phyloP scores from a whole-genome alignment of 2,329 filamentous ascomycete genomes.

The Pseudogymnoascus sp. region DNA sequence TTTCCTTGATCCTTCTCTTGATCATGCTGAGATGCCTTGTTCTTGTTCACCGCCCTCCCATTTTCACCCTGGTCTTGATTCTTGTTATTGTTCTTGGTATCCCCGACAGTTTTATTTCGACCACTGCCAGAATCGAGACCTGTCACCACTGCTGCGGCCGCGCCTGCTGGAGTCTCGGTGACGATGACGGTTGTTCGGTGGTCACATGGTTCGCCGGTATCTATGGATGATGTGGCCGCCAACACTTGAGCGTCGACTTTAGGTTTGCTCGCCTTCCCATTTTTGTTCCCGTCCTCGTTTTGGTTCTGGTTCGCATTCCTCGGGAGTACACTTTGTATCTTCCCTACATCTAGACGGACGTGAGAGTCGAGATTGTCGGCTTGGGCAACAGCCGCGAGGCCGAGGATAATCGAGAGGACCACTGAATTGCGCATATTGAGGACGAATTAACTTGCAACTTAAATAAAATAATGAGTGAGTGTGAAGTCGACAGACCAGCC shows the following conservation, averaged over 20 bases:
- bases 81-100: background rate
- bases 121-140: background rate
- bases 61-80: background rate
- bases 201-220: background rate
- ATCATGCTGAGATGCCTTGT: background rate
- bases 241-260: background rate
- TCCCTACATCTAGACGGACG: background rate
- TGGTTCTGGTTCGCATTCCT: background rate
- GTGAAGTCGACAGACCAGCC: slow-evolving; percentile 7
- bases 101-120: background rate
- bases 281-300: slow-evolving; percentile 1
- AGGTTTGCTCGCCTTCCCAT: background rate
- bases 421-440: slow-evolving; percentile 1
- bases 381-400: background rate
- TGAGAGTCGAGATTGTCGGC: background rate
- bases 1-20: background rate
- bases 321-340: background rate
- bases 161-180: background rate
- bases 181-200: background rate
- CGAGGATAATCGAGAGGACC: background rate
- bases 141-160: background rate
- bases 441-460: background rate
- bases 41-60: background rate
- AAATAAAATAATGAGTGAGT: background rate
- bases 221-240: background rate